Conservation (phyloP, 2,329 filamentous ascomycete species). For the Ampelomyces quisqualis region DNA sequence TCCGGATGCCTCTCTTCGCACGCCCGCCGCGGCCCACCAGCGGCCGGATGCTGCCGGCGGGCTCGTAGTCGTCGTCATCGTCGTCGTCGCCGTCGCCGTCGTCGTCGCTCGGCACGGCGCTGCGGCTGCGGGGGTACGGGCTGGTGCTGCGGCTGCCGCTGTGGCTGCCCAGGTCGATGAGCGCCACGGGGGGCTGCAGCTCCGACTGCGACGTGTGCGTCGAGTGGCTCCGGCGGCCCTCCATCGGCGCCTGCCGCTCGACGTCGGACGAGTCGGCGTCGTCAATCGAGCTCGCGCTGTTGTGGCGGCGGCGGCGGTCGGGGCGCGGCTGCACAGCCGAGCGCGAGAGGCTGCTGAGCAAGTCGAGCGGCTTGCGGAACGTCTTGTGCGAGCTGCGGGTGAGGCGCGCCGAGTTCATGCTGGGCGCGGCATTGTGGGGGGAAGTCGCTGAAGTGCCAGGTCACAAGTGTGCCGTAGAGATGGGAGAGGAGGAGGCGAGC, state of each 20-base stretch:
- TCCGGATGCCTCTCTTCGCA: constrained; percentile 28
- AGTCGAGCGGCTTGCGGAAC: constrained; percentile 41
- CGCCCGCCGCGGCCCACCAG: constrained; percentile 38
- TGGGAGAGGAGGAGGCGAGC: neutral
- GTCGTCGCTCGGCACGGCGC: constrained; percentile 49
- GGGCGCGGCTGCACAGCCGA: constrained; percentile 16
- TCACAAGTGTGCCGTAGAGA: neutral
- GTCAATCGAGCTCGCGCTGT: constrained; percentile 41
- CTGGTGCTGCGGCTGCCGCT: constrained; percentile 46
- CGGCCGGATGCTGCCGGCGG: constrained; percentile 43
- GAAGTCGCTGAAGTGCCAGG: constrained; percentile 23
- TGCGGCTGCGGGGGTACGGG: constrained; percentile 47
- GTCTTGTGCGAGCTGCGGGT: constrained; percentile 32
- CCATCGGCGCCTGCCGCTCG: constrained; percentile 38
- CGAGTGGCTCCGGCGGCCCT: constrained; percentile 27
- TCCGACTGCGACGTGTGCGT: constrained; percentile 39
- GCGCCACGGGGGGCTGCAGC: constrained; percentile 44
- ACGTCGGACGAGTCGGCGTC: constrained; percentile 41
- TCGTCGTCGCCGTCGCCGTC: constrained; percentile 53
- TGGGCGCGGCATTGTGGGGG: constrained; percentile 24
- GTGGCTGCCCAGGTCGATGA: constrained; percentile 48
- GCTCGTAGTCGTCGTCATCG: constrained; percentile 48
- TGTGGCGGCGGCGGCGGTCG: constrained; percentile 34
- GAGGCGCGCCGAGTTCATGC: constrained; percentile 41
- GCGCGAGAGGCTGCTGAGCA: constrained; percentile 36